A percentile compares a stretch with the other conserved stretches of the same genome.
Evolutionary conservation across 2,329 filamentous ascomycete species (phyloP).

Genomic region (Colletotrichum plurivorum): DNA sequence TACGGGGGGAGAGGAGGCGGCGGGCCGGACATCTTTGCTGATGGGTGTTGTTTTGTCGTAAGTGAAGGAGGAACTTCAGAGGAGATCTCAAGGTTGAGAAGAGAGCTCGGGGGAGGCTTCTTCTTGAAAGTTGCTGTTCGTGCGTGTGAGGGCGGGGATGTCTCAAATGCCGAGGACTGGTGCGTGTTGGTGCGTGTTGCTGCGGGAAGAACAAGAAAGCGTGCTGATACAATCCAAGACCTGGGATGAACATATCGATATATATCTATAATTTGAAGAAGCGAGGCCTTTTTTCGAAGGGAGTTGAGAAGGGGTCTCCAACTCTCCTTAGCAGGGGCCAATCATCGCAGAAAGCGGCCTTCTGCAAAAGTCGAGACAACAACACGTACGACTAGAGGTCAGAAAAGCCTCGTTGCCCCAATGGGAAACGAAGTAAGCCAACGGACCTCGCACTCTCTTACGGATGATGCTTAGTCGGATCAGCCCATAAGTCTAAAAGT

Average conservation of each 20-base stretch:
- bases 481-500: background rate
- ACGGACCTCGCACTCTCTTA: slow-evolving; percentile 14
- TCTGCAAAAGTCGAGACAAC: background rate
- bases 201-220: slow-evolving; percentile 10
- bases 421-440: background rate
- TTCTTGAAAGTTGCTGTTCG: background rate
- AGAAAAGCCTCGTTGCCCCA: slow-evolving; percentile 9
- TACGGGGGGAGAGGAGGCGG: slow-evolving; percentile 30
- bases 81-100: background rate
- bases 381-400: background rate
- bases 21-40: slow-evolving; percentile 43
- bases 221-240: background rate
- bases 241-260: slow-evolving; percentile 5
- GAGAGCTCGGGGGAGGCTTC: background rate
- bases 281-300: background rate
- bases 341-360: slow-evolving; percentile 9
- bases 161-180: background rate
- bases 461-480: background rate
- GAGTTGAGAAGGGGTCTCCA: background rate
- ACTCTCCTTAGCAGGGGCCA: background rate
- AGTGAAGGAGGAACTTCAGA: background rate
- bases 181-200: slow-evolving; percentile 7
- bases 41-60: background rate
- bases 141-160: background rate
- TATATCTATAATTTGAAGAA: slow-evolving; percentile 6